Conservation (phyloP, 495 filamentous ascomycete species). For the Neurospora sp. region DNA sequence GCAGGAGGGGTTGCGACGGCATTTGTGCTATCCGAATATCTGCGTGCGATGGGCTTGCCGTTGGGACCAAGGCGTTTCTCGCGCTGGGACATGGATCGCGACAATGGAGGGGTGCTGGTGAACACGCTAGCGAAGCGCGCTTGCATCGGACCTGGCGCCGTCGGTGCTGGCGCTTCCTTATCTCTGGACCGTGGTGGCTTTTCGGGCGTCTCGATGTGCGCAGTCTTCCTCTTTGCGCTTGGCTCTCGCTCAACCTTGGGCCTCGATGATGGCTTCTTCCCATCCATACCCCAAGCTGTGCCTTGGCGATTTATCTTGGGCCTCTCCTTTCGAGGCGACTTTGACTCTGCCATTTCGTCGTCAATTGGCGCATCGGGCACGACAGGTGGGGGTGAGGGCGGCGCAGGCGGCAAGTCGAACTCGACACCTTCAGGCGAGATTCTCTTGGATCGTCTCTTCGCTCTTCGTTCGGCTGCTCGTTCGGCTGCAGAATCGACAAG, state of each 20-base stretch:
- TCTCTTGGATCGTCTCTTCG: conserved; percentile 22
- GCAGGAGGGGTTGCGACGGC: conserved; percentile 27
- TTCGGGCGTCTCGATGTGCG: conserved; percentile 26
- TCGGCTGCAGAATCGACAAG: conserved; percentile 9
- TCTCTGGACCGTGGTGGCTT: conserved; percentile 25
- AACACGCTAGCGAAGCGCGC: conserved; percentile 38
- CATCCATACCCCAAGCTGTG: conserved; percentile 32
- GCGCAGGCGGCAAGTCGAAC: conserved; percentile 17
- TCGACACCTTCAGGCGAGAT: conserved; percentile 20
- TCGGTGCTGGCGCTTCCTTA: conserved; percentile 31
- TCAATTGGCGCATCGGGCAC: conserved; percentile 30
- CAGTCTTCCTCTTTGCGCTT: conserved; percentile 25
- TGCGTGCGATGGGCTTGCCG: conserved; percentile 36
- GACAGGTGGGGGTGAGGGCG: conserved; percentile 30
- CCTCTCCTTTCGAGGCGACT: conserved; percentile 35
- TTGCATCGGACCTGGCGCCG: conserved; percentile 16
- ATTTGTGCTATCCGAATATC: conserved; percentile 34
- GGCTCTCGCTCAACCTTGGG: conserved; percentile 22
- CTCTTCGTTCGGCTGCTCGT: conserved; percentile 35
- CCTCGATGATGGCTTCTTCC: conserved; percentile 30
- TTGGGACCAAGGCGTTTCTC: conserved; percentile 32
- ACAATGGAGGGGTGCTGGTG: conserved; percentile 39
- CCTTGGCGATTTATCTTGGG: conserved; percentile 35
- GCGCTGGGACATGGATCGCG: conserved; percentile 40
- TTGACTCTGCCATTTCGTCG: conserved; percentile 21